A percentile compares a stretch with the other conserved stretches of the same genome.
phyloP scores from a whole-genome alignment of 345 rosid species.

The Gossypium raimondii region DNA sequence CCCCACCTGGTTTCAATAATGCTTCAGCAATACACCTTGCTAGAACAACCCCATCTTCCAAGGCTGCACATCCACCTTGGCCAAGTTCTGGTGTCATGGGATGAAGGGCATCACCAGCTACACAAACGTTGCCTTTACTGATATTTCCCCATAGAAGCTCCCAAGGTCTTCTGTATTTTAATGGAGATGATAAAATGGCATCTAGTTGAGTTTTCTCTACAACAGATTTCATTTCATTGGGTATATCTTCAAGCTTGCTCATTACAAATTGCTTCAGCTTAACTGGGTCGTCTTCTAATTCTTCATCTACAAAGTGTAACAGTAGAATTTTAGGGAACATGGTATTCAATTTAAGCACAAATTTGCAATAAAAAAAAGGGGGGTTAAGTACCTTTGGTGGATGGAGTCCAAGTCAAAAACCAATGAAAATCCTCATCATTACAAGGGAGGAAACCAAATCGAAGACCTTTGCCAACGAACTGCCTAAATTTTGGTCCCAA shows the following conservation, averaged over 20 bases:
- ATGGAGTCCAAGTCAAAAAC: constrained; percentile 19
- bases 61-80: constrained; percentile 44
- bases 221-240: background rate
- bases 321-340: background rate
- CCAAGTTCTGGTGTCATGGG: constrained; percentile 52
- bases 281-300: background rate
- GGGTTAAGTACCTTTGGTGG: constrained; percentile 19
- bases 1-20: background rate
- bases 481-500: constrained; percentile 11
- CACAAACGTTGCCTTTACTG: constrained; percentile 26
- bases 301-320: background rate
- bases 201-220: background rate
- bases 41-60: constrained; percentile 39
- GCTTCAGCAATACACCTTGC: constrained; percentile 44
- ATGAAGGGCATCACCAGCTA: constrained; percentile 57
- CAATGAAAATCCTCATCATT: constrained; percentile 30
- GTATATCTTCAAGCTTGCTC: background rate
- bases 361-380: too few relatives aligned
- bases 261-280: constrained; percentile 24
- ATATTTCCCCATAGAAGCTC: constrained; percentile 9
- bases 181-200: background rate
- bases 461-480: constrained; percentile 19
- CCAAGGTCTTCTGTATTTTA: background rate
- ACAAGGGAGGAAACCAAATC: constrained; percentile 25
- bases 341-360: too few relatives aligned